Evolutionary conservation across 192 early-diverging fungal genomes (phyloP).

Genomic region (Cetraspora pellucida): DNA sequence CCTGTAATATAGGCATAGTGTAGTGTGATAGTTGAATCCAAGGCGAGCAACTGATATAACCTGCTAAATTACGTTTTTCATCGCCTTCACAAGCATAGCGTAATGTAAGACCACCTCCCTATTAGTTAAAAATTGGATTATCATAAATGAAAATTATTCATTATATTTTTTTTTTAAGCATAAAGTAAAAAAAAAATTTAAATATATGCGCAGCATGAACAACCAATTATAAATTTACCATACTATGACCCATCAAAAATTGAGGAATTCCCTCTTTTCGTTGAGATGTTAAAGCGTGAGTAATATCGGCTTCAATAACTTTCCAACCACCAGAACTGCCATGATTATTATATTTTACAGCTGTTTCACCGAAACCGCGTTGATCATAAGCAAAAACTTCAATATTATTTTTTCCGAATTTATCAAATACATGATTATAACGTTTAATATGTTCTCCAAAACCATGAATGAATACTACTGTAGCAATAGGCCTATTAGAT

Average conservation of each 20-base stretch:
- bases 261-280: conserved; percentile 47
- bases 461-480: conserved; percentile 55
- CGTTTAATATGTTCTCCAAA: conserved; percentile 58
- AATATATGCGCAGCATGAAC: neutral
- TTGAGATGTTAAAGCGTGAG: conserved; percentile 42
- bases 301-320: conserved; percentile 53
- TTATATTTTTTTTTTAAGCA: too few relatives aligned
- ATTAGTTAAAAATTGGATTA: neutral
- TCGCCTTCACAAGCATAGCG: neutral
- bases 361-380: conserved; percentile 69
- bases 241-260: conserved; percentile 58
- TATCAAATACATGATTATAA: conserved; percentile 60
- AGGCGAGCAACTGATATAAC: neutral
- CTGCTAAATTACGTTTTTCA: neutral
- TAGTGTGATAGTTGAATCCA: neutral
- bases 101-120: neutral
- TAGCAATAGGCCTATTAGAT: conserved; percentile 38
- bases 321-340: conserved; percentile 54
- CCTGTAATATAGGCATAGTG: neutral
- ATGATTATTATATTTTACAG: conserved; percentile 38
- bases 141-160: too few relatives aligned
- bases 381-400: conserved; percentile 63
- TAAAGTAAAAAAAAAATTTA: neutral
- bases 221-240: conserved; percentile 4
- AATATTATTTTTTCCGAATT: conserved; percentile 58